Base-by-base conservation (phyloP, 805 yeast genomes). In the Sungouiella thailandica region DNA sequence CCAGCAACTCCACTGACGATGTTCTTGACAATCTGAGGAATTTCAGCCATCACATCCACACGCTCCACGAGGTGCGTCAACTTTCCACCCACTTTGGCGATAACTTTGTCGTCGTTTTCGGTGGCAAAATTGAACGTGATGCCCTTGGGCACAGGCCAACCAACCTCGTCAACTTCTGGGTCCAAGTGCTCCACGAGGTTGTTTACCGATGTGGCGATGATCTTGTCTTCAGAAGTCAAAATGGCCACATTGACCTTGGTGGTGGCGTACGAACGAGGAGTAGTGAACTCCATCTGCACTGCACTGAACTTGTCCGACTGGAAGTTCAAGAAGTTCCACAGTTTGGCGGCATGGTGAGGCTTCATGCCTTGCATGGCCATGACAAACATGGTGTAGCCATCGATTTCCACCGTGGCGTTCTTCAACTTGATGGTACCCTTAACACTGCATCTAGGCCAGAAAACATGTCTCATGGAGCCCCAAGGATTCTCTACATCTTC, bases 341-440 rank as follows among this genome's bases (percentile, higher is more conserved):
- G 65, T 41, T 95, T 86, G 36, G 98, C 98, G 23, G 97, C 96
- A 62, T 93, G 98, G 61, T 93, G 97, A 7, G 98, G 98, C 62
- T 93, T 93, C 97, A 93, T 89, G 41, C 97, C 97, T 68, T 93
- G 98, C 47, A 87, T 66, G 5, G 98, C 98, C 90, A 85, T 81
- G 34, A 90, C 96, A 55, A 79, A 89, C 95, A 93, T 83, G 31
- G 87, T 61, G 35, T 52, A 57, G 24, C 76, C 78, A 26, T 68
- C 56, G 32, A 74, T 55, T 18, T 59, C 66, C 31, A 69, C 50
- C 3, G 50, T 48, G 27, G 32, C 36, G 40, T 60, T 61, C 44
- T 58, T 54, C 57, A 72, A 57, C 25, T 62, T 68, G 42, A 93
- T 60, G 13, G 75, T 66, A 53, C 98, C 98, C 13, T 52, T 54